Conservation (phyloP, 352 stramenopile species). For the Phytopythium kandeliae region DNA sequence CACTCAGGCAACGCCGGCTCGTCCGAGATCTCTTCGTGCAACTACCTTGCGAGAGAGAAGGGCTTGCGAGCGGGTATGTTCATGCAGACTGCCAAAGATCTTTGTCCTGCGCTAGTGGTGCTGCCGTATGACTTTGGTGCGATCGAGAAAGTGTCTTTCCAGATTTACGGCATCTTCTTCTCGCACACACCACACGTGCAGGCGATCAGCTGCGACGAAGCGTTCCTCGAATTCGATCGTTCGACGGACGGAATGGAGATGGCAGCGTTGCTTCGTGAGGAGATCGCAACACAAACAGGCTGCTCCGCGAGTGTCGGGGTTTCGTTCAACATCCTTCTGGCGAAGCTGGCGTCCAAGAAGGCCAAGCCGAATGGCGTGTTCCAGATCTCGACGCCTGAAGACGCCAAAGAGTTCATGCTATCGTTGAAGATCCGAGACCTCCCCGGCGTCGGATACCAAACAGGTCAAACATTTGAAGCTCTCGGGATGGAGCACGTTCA, state of each 20-base stretch:
- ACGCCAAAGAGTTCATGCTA: conserved; percentile 60
- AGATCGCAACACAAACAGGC: conserved; percentile 72
- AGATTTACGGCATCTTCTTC: conserved; percentile 92
- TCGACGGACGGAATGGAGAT: conserved; percentile 62
- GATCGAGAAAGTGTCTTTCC: conserved; percentile 87
- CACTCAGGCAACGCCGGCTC: conserved; percentile 76
- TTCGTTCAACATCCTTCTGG: conserved; percentile 91
- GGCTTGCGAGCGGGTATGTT: conserved; percentile 94
- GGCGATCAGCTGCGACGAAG: conserved; percentile 95
- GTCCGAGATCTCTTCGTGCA: conserved; percentile 94
- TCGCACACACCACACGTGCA: conserved; percentile 85
- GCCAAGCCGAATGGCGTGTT: conserved; percentile 91
- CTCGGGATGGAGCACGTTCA: conserved; percentile 54
- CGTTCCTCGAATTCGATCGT: conserved; percentile 86
- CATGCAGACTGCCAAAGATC: conserved; percentile 86
- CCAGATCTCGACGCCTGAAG: conserved; percentile 31
- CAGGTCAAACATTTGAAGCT: conserved; percentile 60
- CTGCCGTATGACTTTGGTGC: conserved; percentile 93
- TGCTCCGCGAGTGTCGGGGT: conserved; percentile 93
- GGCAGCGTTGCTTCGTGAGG: conserved; percentile 52
- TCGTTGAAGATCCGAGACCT: conserved; percentile 66
- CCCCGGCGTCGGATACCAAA: conserved; percentile 73
- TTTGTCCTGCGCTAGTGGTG: conserved; percentile 91
- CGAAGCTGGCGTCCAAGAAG: conserved; percentile 91
- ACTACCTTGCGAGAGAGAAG: conserved; percentile 91